Evolutionary conservation across 2,329 filamentous ascomycete species (phyloP), one percentile per base, ranked within the genome.

Genomic region (Uncinocarpus reesii): DNA sequence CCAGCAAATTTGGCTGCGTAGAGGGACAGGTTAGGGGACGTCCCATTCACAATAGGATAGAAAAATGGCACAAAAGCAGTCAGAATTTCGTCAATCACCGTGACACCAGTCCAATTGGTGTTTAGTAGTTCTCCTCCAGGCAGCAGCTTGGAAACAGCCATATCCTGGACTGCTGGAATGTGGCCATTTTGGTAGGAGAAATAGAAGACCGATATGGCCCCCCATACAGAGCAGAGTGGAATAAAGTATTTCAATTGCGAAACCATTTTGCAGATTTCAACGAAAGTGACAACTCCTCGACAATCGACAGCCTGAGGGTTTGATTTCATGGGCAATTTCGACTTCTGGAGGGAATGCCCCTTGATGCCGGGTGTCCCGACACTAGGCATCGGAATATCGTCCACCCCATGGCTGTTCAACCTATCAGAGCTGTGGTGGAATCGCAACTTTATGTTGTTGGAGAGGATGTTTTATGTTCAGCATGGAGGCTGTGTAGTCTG

Each of bases 1-100:
- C 66, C 66, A 3, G 65, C 64, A 20, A 71, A 68, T 4, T 59
- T 61, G 11, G 68, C 52, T 3, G 64, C 60, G 35, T 68, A 65
- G 7, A 71, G 54, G 1, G 61, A 54, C 6, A 68, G 54, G 11
- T 60, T 59, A 0, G 65, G 58, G 21, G 62, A 58, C 34, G 60
- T 62, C 6, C 67, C 67, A 50, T 69, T 66, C 7, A 67, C 59
- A 1, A 61, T 57, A 0, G 66, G 63, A 52, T 65, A 67, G 55
- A 70, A 70, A 51, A 71, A 70, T 16, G 59, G 54, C 1, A 62
- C 63, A 53, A 67, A 45, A 4, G 58, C 42, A 4, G 59, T 52
- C 1, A 69, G 53, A 3, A 65, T 49, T 11, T 55, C 43, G 47
- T 69, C 66, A 4, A 67, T 21, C 0, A 55, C 53, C 32, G 58